phyloP scores from a whole-genome alignment of 2,329 filamentous ascomycete species.

The Alternaria longipes region DNA sequence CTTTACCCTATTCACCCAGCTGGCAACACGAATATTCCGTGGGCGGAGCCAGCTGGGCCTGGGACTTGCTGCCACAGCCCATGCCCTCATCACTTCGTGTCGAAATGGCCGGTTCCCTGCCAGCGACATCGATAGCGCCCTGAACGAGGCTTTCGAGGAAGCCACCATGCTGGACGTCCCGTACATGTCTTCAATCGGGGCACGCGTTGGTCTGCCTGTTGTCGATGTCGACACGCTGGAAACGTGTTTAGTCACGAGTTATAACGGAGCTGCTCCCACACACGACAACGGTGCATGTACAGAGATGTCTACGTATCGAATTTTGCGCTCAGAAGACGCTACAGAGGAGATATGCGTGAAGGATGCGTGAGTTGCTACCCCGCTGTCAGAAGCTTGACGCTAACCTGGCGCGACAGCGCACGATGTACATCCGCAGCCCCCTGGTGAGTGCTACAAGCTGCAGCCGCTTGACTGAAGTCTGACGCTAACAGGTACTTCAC shows the following conservation, averaged over 20 bases:
- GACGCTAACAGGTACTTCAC: slow-evolving; percentile 2
- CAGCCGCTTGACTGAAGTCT: background rate
- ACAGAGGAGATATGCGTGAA: background rate
- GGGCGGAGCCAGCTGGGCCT: slow-evolving; percentile 1
- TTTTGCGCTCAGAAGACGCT: slow-evolving; percentile 3
- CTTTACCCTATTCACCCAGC: background rate
- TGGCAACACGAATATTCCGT: slow-evolving; percentile 3
- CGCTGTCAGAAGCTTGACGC: background rate
- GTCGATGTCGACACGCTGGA: slow-evolving; percentile 1
- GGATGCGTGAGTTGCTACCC: background rate
- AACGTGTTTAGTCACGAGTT: slow-evolving; percentile 4
- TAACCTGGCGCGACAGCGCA: background rate
- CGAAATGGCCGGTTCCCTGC: slow-evolving; percentile 1
- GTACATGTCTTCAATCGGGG: slow-evolving; percentile 6
- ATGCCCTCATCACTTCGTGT: slow-evolving; percentile 2
- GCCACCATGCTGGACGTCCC: background rate
- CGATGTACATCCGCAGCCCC: slow-evolving; percentile 4
- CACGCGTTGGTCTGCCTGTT: slow-evolving; percentile 1
- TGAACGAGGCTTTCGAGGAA: background rate
- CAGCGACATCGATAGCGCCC: background rate
- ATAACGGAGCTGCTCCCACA: slow-evolving; percentile 1
- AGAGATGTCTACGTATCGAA: slow-evolving; percentile 1
- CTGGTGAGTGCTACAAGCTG: background rate
- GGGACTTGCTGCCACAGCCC: slow-evolving; percentile 1
- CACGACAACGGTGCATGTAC: background rate